Percentiles rank a stretch among this genome's conserved stretches.
phyloP scores from a whole-genome alignment of 2,329 filamentous ascomycete genomes.

The Ophiostoma triangulosporum region DNA sequence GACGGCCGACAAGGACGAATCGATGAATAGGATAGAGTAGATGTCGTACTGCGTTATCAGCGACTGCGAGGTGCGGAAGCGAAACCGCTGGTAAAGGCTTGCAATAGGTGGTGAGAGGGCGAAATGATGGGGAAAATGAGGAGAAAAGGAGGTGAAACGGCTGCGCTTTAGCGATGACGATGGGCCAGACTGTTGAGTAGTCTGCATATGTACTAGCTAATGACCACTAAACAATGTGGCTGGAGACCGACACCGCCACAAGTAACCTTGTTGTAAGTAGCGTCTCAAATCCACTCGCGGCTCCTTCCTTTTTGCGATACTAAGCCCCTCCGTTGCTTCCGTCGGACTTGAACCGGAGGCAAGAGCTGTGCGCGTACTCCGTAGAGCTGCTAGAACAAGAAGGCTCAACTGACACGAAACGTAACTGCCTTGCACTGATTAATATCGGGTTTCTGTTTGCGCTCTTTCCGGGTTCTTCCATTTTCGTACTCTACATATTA shows the following conservation, averaged over 20 bases:
- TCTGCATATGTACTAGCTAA: no score
- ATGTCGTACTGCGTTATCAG: not conserved
- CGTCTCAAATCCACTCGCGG: not conserved
- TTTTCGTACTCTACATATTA: no score
- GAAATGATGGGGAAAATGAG: no score
- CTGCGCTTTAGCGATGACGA: not conserved
- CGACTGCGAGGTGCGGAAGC: not conserved
- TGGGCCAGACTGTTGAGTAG: not conserved
- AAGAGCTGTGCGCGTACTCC: not conserved
- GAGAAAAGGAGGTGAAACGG: not conserved
- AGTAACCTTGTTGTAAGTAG: not conserved
- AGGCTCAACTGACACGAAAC: not conserved
- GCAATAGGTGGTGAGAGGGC: not conserved
- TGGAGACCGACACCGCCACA: not conserved
- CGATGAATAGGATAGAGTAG: not conserved
- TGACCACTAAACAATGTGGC: not conserved
- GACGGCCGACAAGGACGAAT: not conserved
- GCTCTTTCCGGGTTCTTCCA: no score
- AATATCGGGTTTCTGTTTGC: no score
- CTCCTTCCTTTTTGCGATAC: not conserved
- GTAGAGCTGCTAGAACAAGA: not conserved
- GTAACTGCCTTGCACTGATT: not conserved
- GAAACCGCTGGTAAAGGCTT: not conserved
- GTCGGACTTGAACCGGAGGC: not conserved
- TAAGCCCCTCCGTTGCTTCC: conserved; percentile 11